Evolutionary conservation across 1,284 basidiomycete genomes (phyloP), one percentile per base, ranked within the genome.

Genomic region (Tilletia walkeri): DNA sequence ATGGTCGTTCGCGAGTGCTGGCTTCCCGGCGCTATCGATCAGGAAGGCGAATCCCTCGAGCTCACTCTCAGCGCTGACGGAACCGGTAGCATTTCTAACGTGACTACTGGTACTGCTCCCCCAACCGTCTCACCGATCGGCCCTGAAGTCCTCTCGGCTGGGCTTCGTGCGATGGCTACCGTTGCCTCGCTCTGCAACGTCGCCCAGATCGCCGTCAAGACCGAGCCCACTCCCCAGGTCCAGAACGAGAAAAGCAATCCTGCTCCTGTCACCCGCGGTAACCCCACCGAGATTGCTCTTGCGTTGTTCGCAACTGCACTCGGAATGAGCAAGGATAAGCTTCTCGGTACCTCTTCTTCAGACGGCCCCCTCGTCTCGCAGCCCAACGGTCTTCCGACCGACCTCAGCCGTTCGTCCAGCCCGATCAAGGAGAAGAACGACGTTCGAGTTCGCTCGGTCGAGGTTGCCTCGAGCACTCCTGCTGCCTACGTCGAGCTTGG

Each of bases 171-270:
- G 39, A 73, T 80, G 20, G 75, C 72, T n/a, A 71, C 69, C 4
- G 77, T 78, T 30, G 75, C 79, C n/a, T 76, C 76, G 45, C 76
- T 80, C 61, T 79, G 78, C 67, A 80, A 80, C 70, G 73, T 80
- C 45, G 78, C 79, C 59, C 74, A 78, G 70, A 53, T 80, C 39
- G 72, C 71, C 18, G 41, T 45, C 41, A 68, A 77, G 61, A 45
- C 63, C 50, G 68, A 53, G 50, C 7, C 50, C 50, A 53, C 50
- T 53, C 54, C 12, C 18, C 20, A 34, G 20, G 72, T 3, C 73
- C 72, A 45, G 74, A 73, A 12, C 70, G 24, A 53, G 48, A 18
- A 80, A 75, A 75, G 47, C 67, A 6, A 76, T 76, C 9, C 74
- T 76, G 3, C 77, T 38, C 16, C 77, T 73, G 48, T 65, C 3